phyloP scores from a whole-genome alignment of 345 rosid genomes.

The Fremontodendron californicum region DNA sequence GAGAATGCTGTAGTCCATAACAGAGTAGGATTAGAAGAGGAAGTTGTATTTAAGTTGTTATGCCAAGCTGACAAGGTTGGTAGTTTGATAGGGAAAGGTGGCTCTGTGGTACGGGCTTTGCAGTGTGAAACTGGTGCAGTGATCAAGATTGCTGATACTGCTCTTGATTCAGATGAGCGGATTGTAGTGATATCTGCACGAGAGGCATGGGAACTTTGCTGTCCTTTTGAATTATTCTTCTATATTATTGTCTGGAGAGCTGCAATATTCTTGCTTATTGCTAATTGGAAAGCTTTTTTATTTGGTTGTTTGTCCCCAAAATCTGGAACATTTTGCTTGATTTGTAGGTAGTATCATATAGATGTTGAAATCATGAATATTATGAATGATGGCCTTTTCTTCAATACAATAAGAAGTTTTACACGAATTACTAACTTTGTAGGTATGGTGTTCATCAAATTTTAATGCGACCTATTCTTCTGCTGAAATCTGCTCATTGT shows the following conservation, averaged over 20 bases:
- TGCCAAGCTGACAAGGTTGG: slow-evolving; percentile 79
- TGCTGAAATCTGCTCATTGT: not conserved
- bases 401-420: not conserved
- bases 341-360: not conserved
- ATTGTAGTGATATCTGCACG: slow-evolving; percentile 66
- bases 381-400: not conserved
- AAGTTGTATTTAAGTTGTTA: slow-evolving; percentile 52
- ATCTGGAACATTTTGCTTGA: not conserved
- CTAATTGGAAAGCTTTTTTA: slow-evolving; percentile 17
- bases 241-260: slow-evolving; percentile 21
- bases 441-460: not conserved
- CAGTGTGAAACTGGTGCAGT: slow-evolving; percentile 73
- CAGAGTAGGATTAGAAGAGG: slow-evolving; percentile 57
- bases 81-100: slow-evolving; percentile 79
- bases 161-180: slow-evolving; percentile 61
- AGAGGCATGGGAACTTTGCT: slow-evolving; percentile 51
- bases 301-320: slow-evolving; percentile 9
- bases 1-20: slow-evolving; percentile 43
- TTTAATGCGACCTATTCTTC: not conserved
- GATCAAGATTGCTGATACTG: slow-evolving; percentile 57
- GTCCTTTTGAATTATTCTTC: slow-evolving; percentile 12
- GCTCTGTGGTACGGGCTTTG: slow-evolving; percentile 50
- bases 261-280: slow-evolving; percentile 19
- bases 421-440: not conserved
- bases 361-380: not conserved